These are phyloP conservation scores for Rutstroemia sp. DNA, from an alignment of 2,329 filamentous ascomycete species.

Conservation along the genomic window DNA sequence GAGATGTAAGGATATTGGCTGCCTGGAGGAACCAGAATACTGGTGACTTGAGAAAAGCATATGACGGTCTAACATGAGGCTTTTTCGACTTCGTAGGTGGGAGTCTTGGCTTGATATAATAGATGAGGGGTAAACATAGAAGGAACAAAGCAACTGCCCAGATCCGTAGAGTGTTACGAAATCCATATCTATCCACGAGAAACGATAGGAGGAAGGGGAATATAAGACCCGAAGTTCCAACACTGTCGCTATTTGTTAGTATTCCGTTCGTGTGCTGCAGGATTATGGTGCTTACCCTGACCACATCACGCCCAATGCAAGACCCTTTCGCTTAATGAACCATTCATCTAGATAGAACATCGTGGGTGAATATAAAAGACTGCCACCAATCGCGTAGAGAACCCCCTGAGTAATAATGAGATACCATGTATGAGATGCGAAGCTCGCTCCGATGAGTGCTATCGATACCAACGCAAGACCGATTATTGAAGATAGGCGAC, in stretches of 20 bases:
- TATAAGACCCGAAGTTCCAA: conserved; percentile 19
- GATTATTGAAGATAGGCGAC: conserved; percentile 22
- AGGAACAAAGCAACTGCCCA: conserved; percentile 34
- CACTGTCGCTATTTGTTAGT: background rate
- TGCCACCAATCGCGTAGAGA: conserved; percentile 36
- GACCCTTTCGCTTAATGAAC: conserved; percentile 39
- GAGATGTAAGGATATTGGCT: conserved; percentile 44
- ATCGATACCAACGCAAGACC: conserved; percentile 33
- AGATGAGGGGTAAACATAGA: conserved; percentile 39
- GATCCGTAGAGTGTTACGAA: conserved; percentile 31
- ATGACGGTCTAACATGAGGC: conserved; percentile 3
- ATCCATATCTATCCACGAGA: conserved; percentile 36
- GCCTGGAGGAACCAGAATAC: conserved; percentile 43
- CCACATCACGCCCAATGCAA: conserved; percentile 44
- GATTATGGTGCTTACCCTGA: conserved; percentile 18
- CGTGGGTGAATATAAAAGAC: conserved; percentile 34
- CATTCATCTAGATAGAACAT: conserved; percentile 40
- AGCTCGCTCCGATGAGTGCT: conserved; percentile 35
- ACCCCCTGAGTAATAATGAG: conserved; percentile 41
- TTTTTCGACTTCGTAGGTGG: conserved; percentile 26
- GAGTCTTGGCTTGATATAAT: conserved; percentile 49
- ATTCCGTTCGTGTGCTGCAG: background rate
- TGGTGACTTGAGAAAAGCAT: conserved; percentile 36
- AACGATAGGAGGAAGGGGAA: conserved; percentile 33
- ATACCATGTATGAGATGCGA: conserved; percentile 35